Conservation (phyloP, 352 stramenopile genomes). For the Phytophthora europaea region DNA sequence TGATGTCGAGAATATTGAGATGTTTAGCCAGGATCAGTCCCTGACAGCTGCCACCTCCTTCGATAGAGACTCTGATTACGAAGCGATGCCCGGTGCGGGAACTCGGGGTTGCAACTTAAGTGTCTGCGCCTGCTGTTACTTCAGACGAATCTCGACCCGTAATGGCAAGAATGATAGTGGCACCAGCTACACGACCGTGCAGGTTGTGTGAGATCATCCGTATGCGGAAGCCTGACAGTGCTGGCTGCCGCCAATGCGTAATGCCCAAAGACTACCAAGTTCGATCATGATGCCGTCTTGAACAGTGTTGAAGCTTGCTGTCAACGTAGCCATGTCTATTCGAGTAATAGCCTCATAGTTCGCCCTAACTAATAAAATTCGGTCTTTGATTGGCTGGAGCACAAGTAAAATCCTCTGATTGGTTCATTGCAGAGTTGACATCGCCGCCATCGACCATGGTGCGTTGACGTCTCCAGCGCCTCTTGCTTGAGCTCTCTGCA, state of each 20-base stretch:
- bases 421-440: slow-evolving; percentile 23
- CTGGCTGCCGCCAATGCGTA: slow-evolving; percentile 33
- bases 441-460: slow-evolving; percentile 31
- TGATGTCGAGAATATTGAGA: background rate
- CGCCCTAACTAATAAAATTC: background rate
- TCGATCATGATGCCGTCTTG: too few species aligned
- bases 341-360: slow-evolving; percentile 6
- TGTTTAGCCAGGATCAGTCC: background rate
- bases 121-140: background rate
- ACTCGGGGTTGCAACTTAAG: background rate
- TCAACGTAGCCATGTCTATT: slow-evolving; percentile 20
- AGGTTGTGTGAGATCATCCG: slow-evolving; percentile 40
- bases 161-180: background rate
- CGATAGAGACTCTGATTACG: background rate
- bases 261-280: background rate
- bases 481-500: slow-evolving; percentile 5
- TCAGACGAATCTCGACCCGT: background rate
- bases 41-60: background rate
- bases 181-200: background rate
- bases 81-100: background rate
- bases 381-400: slow-evolving; percentile 1
- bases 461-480: background rate
- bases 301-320: too few species aligned
- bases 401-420: slow-evolving; percentile 25
- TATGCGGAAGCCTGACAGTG: slow-evolving; percentile 29